Percentiles rank a stretch among this genome's conserved stretches.
Conservation (phyloP, 495 filamentous ascomycete species). For the Hyaloscypha hepaticicola region DNA sequence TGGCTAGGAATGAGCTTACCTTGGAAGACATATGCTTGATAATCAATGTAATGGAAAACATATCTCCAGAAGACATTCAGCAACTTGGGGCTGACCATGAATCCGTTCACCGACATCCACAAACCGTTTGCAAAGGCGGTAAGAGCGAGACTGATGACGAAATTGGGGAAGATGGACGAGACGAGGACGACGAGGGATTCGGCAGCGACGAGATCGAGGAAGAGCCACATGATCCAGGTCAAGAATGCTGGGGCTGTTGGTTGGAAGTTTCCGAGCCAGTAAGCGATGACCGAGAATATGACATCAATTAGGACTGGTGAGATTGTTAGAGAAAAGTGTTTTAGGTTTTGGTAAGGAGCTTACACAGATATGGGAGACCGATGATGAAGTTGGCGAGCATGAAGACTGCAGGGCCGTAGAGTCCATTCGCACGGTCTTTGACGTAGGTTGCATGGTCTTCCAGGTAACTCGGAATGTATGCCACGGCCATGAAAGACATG, state of each 20-base stretch:
- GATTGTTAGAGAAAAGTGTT: constrained; percentile 18
- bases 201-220: constrained; percentile 77
- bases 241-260: constrained; percentile 66
- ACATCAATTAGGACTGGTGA: constrained; percentile 61
- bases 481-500: constrained; percentile 90
- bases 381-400: constrained; percentile 77
- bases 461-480: constrained; percentile 78
- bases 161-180: constrained; percentile 68
- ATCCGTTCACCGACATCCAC: constrained; percentile 83
- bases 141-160: constrained; percentile 72
- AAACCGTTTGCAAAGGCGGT: constrained; percentile 81
- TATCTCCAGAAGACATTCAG: constrained; percentile 84
- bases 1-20: no score
- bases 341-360: constrained; percentile 36
- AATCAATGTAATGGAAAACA: constrained; percentile 82
- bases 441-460: constrained; percentile 71
- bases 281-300: constrained; percentile 57
- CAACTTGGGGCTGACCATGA: constrained; percentile 57
- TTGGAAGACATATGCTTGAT: constrained; percentile 61
- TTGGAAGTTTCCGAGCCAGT: constrained; percentile 79
- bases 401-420: constrained; percentile 72
- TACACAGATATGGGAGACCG: constrained; percentile 67
- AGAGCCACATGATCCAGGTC: constrained; percentile 82
- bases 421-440: constrained; percentile 80
- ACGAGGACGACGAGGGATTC: constrained; percentile 79